phyloP scores from a whole-genome alignment of 75 land plant genomes.

The Cryptomeria japonica region DNA sequence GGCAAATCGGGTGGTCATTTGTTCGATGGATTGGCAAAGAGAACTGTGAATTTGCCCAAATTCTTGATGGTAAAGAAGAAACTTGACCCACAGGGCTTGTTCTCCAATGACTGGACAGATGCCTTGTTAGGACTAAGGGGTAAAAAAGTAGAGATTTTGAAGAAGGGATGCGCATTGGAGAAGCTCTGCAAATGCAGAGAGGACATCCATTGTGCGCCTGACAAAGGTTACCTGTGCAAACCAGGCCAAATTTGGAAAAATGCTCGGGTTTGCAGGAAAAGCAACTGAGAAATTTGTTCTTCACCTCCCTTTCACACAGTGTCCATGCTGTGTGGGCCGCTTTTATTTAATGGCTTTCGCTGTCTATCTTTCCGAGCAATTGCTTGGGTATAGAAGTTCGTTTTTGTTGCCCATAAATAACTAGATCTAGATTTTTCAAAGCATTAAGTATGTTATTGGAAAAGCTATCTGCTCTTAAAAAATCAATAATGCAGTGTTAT shows the following conservation, averaged over 20 bases:
- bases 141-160: neutral
- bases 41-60: neutral
- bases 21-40: slow-evolving; percentile 4
- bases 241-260: slow-evolving; percentile 16
- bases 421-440: no score
- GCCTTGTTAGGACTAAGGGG: slow-evolving; percentile 15
- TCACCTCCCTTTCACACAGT: neutral
- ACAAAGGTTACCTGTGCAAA: slow-evolving; percentile 18
- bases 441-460: no score
- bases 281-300: neutral
- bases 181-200: slow-evolving; percentile 29
- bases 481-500: no score
- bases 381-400: no score
- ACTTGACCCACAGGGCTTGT: slow-evolving; percentile 35
- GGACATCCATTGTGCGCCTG: slow-evolving; percentile 35
- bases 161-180: slow-evolving; percentile 34
- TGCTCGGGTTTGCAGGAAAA: slow-evolving; percentile 27
- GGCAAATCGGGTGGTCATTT: slow-evolving; percentile 28
- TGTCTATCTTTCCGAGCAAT: no score
- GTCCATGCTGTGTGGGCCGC: no score
- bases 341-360: no score
- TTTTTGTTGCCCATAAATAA: no score
- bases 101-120: slow-evolving; percentile 39
- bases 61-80: slow-evolving; percentile 20
- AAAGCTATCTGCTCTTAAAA: no score